These are phyloP conservation scores for Peribolospora kevripleyi DNA, from an alignment of 768 basidiomycete species.

Conservation along the genomic window DNA sequence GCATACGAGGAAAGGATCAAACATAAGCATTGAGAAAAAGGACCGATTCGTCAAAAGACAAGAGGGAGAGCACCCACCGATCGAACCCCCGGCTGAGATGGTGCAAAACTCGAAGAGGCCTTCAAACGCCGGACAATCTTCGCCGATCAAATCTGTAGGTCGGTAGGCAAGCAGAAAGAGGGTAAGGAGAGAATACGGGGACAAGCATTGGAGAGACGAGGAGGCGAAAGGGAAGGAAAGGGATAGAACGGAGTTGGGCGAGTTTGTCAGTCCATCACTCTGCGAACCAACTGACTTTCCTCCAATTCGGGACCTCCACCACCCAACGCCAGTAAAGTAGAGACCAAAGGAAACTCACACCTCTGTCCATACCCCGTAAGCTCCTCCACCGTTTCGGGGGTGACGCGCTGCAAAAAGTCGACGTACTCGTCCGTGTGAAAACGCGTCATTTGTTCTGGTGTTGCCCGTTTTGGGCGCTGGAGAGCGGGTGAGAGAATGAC, in stretches of 20 bases:
- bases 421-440: slow-evolving; percentile 99
- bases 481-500: background rate
- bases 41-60: background rate
- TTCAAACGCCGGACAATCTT: slow-evolving; percentile 91
- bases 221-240: too few species aligned
- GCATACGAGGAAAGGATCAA: background rate
- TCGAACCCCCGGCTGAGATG: slow-evolving; percentile 84
- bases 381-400: slow-evolving; percentile 70
- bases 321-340: background rate
- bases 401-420: slow-evolving; percentile 65
- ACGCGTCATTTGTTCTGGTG: slow-evolving; percentile 54
- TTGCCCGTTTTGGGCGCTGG: slow-evolving; percentile 45
- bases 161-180: too few species aligned
- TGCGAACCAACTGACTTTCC: background rate
- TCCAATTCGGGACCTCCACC: slow-evolving; percentile 1
- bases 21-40: background rate
- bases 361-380: slow-evolving; percentile 60
- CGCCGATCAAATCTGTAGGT: slow-evolving; percentile 31
- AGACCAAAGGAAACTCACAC: slow-evolving; percentile 31
- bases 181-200: too few species aligned
- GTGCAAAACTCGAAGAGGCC: slow-evolving; percentile 93
- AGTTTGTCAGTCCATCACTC: too few species aligned
- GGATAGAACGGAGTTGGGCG: background rate
- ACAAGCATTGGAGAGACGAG: too few species aligned
- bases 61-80: slow-evolving; percentile 31